Base-by-base conservation (phyloP, 1,284 basidiomycete species). In the Cutaneotrichosporon spelunceum region DNA sequence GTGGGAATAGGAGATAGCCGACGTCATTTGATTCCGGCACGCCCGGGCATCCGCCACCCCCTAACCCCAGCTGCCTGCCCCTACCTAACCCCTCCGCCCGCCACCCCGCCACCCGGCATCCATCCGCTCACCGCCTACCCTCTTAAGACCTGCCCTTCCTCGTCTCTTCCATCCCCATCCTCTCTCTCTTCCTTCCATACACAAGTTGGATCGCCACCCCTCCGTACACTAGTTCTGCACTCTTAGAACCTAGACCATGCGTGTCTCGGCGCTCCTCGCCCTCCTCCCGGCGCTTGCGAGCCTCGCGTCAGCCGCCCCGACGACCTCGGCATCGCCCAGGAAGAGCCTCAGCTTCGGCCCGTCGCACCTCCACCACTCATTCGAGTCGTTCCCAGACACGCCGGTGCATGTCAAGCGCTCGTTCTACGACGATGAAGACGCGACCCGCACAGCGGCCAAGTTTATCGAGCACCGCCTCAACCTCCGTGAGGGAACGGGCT, bases 311-410 rank as follows among this genome's bases (percentile, higher is more conserved):
- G 53, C 56, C 52, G 60, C 54, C 56, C 53, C 47, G 34, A 39
- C 50, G 4, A 48, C 36, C 60, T 59, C 42, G 55, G 52, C 56
- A 33, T n/a, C 33, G 19, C 55, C 57, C 54, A 57, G 54, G 55
- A 62, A 92, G 86, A 84, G 89, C 0, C 83, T 92, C 53, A 85
- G 86, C 13, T 93, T 91, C 73, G 90, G 90, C 19, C 88, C 90
- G 16, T 78, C 82, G 21, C 87, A 87, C 67, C 84, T 86, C 11
- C 87, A 91, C 73, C 86, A 88, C 7, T 83, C 83, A 39, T 91
- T 87, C 79, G 78, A 82, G 61, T 79, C 85, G n/a, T 81, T 77
- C 65, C 83, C 82, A 11, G 79, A 82, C 65, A 59, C 33, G 24
- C 49, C 66, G 42, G 57, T 55, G 14, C 29, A 50, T 27, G 11